Evolutionary conservation across 768 basidiomycete species (phyloP).

Genomic region (Clavulina sp.): DNA sequence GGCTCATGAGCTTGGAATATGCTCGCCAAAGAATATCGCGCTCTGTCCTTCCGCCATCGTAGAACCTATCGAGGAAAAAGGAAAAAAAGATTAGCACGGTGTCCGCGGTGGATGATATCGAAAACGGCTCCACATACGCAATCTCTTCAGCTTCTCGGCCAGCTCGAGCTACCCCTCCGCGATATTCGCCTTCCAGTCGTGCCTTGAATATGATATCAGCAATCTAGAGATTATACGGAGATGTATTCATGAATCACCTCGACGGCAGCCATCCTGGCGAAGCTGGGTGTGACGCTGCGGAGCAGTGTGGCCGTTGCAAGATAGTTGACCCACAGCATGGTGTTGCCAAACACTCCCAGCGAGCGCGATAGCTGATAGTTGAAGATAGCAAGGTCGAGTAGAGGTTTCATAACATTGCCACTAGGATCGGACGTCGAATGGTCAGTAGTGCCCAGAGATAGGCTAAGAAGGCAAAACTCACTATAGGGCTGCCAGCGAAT

Average conservation of each 20-base stretch:
- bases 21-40: constrained; percentile 61
- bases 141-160: constrained; percentile 86
- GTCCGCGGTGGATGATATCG: not conserved
- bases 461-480: constrained; percentile 24
- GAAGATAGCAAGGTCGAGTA: constrained; percentile 79
- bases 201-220: constrained; percentile 22
- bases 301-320: constrained; percentile 72
- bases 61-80: constrained; percentile 40
- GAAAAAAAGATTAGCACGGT: not conserved
- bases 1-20: constrained; percentile 65
- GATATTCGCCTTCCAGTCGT: constrained; percentile 78
- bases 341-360: constrained; percentile 68
- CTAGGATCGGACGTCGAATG: constrained; percentile 22
- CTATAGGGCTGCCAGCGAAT: constrained; percentile 75
- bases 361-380: constrained; percentile 79
- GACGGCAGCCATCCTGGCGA: constrained; percentile 73
- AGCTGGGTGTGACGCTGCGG: constrained; percentile 75
- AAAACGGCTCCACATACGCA: constrained; percentile 35
- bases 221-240: not conserved
- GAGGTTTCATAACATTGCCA: constrained; percentile 85
- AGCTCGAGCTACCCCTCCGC: constrained; percentile 69
- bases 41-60: constrained; percentile 74
- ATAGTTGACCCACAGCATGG: constrained; percentile 68
- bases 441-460: not conserved
- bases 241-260: constrained; percentile 23